Evolutionary conservation across 1,284 basidiomycete genomes (phyloP).

Genomic region (Irpex sp.): DNA sequence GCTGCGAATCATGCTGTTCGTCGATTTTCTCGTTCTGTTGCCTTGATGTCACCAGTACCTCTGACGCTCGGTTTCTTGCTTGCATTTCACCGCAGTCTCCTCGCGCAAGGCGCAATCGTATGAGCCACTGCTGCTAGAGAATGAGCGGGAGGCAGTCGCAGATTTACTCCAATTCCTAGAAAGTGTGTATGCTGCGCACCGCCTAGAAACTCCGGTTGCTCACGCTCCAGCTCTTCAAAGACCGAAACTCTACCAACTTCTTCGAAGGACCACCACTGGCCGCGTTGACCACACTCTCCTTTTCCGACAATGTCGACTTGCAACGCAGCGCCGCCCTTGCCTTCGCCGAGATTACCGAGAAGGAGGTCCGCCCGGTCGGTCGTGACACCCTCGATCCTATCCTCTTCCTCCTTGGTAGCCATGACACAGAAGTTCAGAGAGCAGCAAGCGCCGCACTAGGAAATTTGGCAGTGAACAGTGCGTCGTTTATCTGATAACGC

Average conservation of each 20-base stretch:
- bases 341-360: conserved; percentile 99
- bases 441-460: conserved; percentile 98
- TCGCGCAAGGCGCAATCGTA: conserved; percentile 87
- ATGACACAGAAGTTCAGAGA: conserved; percentile 98
- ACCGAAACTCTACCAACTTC: conserved; percentile 96
- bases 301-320: conserved; percentile 99
- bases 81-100: conserved; percentile 56
- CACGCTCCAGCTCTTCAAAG: conserved; percentile 47
- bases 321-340: conserved; percentile 98
- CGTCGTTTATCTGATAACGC: conserved; percentile 41
- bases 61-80: conserved; percentile 22
- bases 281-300: conserved; percentile 96
- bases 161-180: conserved; percentile 98
- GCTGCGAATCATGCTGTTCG: conserved; percentile 84
- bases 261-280: conserved; percentile 93
- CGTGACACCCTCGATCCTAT: conserved; percentile 99
- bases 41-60: conserved; percentile 3
- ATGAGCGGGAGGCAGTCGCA: conserved; percentile 98
- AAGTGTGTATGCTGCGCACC: conserved; percentile 66
- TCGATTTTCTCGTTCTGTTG: conserved; percentile 26
- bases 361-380: conserved; percentile 97
- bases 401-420: conserved; percentile 95
- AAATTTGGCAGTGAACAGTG: conserved; percentile 98
- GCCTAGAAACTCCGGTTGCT: conserved; percentile 6
- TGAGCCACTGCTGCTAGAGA: conserved; percentile 96